Conservation (phyloP, 768 basidiomycete species). For the Mycena indigotica region DNA sequence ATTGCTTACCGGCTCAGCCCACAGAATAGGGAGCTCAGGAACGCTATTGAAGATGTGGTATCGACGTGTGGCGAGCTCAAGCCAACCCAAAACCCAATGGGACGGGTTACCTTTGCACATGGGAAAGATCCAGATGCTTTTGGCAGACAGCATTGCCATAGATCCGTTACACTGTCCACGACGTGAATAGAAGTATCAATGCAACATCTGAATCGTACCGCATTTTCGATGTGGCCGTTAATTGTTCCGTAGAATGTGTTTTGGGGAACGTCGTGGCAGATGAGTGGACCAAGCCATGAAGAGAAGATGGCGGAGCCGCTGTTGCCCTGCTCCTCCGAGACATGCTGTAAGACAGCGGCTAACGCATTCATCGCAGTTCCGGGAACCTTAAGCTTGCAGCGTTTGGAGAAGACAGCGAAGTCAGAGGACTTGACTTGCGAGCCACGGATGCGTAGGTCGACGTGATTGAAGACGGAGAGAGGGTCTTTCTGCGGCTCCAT, state of each 20-base stretch:
- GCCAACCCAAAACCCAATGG: conserved; percentile 10
- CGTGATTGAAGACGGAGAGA: not conserved
- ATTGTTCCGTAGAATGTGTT: not conserved
- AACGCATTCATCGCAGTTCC: conserved; percentile 3
- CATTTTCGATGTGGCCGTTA: not conserved
- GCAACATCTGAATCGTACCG: too few relatives aligned
- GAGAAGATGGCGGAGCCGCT: conserved; percentile 10
- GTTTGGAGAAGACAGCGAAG: not conserved
- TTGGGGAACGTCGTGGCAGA: conserved; percentile 1
- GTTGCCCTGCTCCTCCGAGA: not conserved
- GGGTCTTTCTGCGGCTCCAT: too few relatives aligned
- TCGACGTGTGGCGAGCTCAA: not conserved
- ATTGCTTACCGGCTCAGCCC: conserved; percentile 15
- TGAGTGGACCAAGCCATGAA: conserved; percentile 8
- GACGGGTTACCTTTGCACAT: not conserved
- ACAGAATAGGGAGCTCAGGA: conserved; percentile 4
- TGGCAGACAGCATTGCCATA: conserved; percentile 1
- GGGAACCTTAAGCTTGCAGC: conserved; percentile 5
- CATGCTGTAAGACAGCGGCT: conserved; percentile 3
- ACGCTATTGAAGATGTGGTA: conserved; percentile 8
- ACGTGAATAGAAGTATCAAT: too few relatives aligned
- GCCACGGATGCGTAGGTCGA: not conserved
- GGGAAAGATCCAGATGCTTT: conserved; percentile 8
- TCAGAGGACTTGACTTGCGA: not conserved
- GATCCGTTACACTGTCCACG: conserved; percentile 9